Evolutionary conservation across 306 rosid species (phyloP), one percentile per base, ranked within the genome.

Genomic region (Dicorynia guianensis): DNA sequence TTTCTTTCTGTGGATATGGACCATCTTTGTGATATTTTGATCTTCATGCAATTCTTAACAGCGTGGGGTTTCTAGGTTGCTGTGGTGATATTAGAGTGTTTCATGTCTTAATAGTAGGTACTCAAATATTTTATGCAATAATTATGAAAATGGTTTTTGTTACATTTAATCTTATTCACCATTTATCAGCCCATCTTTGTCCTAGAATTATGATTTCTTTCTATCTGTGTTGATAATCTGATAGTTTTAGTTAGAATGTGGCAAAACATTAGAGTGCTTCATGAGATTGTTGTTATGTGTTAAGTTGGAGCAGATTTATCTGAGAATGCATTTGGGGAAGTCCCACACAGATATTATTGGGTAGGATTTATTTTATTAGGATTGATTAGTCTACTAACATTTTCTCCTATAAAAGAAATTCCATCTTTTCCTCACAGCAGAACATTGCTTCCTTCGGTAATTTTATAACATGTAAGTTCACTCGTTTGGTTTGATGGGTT

Each of bases 401-500:
- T 72, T 72, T 40, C 50, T 71, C 47, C 57, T 38, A 11, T 25
- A 11, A 8, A 25, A 42, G 54, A 43, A 13, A 25, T 42, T 25
- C 44, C 7, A 19, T 40, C 30, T 49, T 74, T 46, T 49, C 48
- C 49, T 73, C 11, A 61, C 63, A 49, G 39, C 20, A 12, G 48
- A 39, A 61, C 36, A 72, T 35, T 30, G 3, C 10, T 40, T n/a
- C 61, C 50, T 11, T 2, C 30, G 2, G 15, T 62, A 74, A 48
- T 20, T 61, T 61, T 8, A 34, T 76, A 34, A 33, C 11, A 58
- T 57, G 15, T 13, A 17, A 44, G 56, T 63, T 34, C 59, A 9
- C 59, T 60, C 56, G 15, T 48, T 63, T 57, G 74, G 19, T 48
- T 38, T 65, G 48, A 30, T 66, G 67, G 46, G 18, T 14, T 17